Percentiles rank a stretch among this genome's conserved stretches.
Conservation (phyloP, 78 protist species). For the Dictyostelium purpureum region DNA sequence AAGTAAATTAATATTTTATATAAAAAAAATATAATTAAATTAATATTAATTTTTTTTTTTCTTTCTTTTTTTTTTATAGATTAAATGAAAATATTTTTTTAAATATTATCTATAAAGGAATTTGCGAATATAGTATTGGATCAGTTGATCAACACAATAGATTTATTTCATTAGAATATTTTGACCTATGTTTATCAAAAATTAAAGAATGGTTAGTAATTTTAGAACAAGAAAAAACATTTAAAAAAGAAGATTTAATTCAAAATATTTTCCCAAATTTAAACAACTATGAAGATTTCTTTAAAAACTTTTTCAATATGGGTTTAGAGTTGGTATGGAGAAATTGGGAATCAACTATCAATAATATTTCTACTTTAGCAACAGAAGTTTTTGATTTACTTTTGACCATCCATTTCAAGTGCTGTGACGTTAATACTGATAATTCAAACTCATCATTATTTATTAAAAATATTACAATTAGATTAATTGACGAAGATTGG, state of each 20-base stretch:
- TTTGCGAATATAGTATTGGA: background rate
- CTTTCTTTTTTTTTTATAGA: background rate
- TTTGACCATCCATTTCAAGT: conserved; percentile 8
- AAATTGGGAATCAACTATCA: conserved; percentile 61
- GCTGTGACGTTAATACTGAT: background rate
- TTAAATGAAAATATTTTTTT: conserved; percentile 1
- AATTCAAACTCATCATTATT: conserved; percentile 1
- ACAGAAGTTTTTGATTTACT: conserved; percentile 37
- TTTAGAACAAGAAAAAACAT: background rate
- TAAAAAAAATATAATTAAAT: background rate
- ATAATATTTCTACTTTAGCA: conserved; percentile 2
- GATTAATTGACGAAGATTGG: conserved; percentile 66
- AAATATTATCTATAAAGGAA: conserved; percentile 7
- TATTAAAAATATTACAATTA: conserved; percentile 14
- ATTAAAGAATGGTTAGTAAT: background rate
- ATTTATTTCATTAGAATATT: conserved; percentile 33
- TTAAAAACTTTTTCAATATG: background rate
- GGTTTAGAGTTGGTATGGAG: conserved; percentile 39
- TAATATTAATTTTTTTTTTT: background rate
- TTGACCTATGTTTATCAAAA: background rate
- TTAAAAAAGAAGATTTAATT: background rate
- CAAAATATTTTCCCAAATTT: background rate
- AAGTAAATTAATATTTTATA: background rate
- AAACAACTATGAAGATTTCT: conserved; percentile 14
- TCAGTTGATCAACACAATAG: conserved; percentile 51